phyloP scores from a whole-genome alignment of 208 protist species.

The Leishmania major region DNA sequence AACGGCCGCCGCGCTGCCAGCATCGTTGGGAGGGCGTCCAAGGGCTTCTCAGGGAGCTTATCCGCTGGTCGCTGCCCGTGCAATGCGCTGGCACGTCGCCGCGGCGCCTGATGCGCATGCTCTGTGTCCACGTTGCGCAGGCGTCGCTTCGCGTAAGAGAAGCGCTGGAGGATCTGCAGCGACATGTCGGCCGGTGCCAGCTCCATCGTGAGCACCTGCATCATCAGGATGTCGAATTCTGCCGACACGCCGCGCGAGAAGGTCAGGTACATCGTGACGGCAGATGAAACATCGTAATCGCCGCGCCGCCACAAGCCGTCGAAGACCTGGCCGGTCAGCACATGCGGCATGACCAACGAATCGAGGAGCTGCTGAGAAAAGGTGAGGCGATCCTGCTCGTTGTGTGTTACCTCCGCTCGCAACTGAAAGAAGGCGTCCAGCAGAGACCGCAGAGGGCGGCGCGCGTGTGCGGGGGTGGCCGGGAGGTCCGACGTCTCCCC shows the following conservation, averaged over 20 bases:
- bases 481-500: neutral
- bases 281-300: constrained; percentile 40
- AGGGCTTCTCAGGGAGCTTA: neutral
- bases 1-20: neutral
- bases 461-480: neutral
- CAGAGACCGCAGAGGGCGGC: constrained; percentile 26
- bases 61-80: neutral
- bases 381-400: constrained; percentile 15
- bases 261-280: constrained; percentile 36
- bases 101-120: neutral
- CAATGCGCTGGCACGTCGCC: neutral
- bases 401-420: constrained; percentile 11
- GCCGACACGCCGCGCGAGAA: constrained; percentile 17
- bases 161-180: constrained; percentile 68
- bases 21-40: neutral
- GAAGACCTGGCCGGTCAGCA: constrained; percentile 58
- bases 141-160: constrained; percentile 39
- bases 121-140: neutral
- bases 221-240: constrained; percentile 56
- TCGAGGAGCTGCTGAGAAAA: constrained; percentile 61
- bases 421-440: constrained; percentile 35
- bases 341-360: constrained; percentile 74
- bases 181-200: constrained; percentile 57
- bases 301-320: constrained; percentile 62
- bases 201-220: constrained; percentile 67